Percentiles rank a stretch among this genome's conserved stretches.
Evolutionary conservation across 805 yeast genomes (phyloP).

Genomic region (Starmerella lactis-condensi): DNA sequence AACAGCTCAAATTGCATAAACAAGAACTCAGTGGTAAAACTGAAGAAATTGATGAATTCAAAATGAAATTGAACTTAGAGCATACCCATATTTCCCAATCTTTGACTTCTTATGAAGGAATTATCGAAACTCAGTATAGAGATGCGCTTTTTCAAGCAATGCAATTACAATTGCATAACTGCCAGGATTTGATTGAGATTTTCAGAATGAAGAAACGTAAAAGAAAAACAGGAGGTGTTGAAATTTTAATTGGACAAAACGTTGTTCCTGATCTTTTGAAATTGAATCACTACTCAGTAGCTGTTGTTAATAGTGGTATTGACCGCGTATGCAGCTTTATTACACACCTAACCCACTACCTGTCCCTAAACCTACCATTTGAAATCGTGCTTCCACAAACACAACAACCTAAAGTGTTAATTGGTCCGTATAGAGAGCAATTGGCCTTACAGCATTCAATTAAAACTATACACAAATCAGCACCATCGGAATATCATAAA

Average conservation of each 20-base stretch:
- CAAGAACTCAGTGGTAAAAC: constrained; percentile 1
- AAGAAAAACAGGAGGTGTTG: constrained; percentile 15
- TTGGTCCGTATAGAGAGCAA: constrained; percentile 10
- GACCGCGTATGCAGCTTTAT: constrained; percentile 21
- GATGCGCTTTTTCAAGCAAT: constrained; percentile 13
- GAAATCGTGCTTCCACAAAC: constrained; percentile 18
- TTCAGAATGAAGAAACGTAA: constrained; percentile 15
- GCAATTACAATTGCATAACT: constrained; percentile 14
- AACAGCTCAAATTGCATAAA: too few species aligned
- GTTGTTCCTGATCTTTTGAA: constrained; percentile 20
- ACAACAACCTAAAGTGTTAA: constrained; percentile 14
- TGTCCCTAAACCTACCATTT: constrained; percentile 20
- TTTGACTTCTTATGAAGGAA: constrained; percentile 4
- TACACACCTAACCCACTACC: constrained; percentile 20
- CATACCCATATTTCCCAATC: not conserved
- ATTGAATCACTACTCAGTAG: constrained; percentile 19
- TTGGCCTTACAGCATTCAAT: constrained; percentile 15
- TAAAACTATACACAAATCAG: constrained; percentile 17
- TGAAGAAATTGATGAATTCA: constrained; percentile 2
- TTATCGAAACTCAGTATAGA: constrained; percentile 13
- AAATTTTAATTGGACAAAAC: constrained; percentile 20
- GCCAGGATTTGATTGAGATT: constrained; percentile 14
- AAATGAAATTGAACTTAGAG: not conserved
- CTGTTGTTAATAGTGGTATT: constrained; percentile 19
- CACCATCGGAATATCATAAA: constrained; percentile 19